Percentiles rank a stretch among this genome's conserved stretches.
Evolutionary conservation across 2,329 filamentous ascomycete genomes (phyloP).

Genomic region (Pseudogymnoascus sp.): DNA sequence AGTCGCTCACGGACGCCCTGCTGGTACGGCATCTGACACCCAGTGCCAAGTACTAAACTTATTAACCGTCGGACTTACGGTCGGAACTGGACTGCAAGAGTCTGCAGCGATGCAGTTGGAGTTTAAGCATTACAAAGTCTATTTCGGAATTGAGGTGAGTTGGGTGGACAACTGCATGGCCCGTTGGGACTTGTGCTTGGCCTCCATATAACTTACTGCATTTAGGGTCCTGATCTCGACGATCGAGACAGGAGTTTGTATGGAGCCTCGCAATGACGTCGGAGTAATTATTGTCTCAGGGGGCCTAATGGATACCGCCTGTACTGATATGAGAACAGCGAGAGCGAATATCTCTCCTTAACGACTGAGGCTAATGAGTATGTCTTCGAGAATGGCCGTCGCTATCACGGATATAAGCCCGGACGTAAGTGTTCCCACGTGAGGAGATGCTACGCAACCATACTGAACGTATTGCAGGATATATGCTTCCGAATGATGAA

Average conservation of each 20-base stretch:
- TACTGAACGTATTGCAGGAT: not conserved
- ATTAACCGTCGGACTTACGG: not conserved
- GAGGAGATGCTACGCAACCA: not conserved
- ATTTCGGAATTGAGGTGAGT: not conserved
- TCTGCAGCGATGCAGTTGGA: not conserved
- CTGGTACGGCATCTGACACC: not conserved
- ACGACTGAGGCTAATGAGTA: not conserved
- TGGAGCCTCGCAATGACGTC: not conserved
- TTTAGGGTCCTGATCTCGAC: not conserved
- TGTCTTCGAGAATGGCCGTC: constrained; percentile 11
- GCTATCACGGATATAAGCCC: constrained; percentile 11
- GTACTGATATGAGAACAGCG: not conserved
- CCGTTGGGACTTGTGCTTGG: not conserved
- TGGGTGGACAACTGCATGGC: not conserved
- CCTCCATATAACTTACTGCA: not conserved
- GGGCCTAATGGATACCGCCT: not conserved
- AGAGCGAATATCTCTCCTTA: not conserved
- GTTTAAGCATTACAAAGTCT: not conserved
- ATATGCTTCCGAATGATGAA: constrained; percentile 5
- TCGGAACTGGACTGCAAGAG: not conserved
- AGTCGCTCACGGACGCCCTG: not conserved
- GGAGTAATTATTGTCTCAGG: not conserved
- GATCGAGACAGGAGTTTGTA: not conserved
- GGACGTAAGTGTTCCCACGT: not conserved
- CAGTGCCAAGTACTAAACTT: not conserved